phyloP scores from a whole-genome alignment of 73 alveolate species.

The Uronychia binucleata region DNA sequence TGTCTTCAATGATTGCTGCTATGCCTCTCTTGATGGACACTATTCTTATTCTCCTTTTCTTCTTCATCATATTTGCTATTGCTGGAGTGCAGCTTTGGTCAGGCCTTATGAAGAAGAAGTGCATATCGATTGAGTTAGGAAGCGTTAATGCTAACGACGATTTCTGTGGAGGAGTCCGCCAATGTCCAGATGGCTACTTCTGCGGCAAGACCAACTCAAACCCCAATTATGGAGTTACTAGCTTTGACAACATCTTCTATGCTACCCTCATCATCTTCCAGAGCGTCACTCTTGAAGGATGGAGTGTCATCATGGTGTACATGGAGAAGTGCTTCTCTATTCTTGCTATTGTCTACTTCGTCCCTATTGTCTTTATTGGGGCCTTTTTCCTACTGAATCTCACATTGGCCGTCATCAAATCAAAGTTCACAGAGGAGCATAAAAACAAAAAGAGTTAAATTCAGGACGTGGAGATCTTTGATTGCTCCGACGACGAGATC shows the following conservation, averaged over 20 bases:
- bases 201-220: conserved; percentile 91
- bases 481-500: neutral
- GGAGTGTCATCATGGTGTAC: conserved; percentile 67
- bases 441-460: conserved; percentile 21
- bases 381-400: conserved; percentile 62
- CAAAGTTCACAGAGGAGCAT: conserved; percentile 61
- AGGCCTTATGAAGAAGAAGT: conserved; percentile 87
- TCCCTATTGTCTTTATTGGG: conserved; percentile 64
- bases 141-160: conserved; percentile 8
- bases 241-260: conserved; percentile 80
- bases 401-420: conserved; percentile 64
- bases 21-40: conserved; percentile 92
- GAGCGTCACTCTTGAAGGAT: conserved; percentile 82
- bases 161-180: conserved; percentile 57
- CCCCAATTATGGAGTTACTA: conserved; percentile 87
- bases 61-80: conserved; percentile 90
- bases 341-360: conserved; percentile 40
- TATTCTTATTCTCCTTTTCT: conserved; percentile 82
- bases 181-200: conserved; percentile 72
- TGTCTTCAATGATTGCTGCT: conserved; percentile 89
- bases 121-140: conserved; percentile 75
- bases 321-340: conserved; percentile 48
- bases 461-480: neutral
- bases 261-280: conserved; percentile 65
- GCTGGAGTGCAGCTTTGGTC: conserved; percentile 94